Conservation (phyloP, 805 yeast genomes). For the Candida ficus region DNA sequence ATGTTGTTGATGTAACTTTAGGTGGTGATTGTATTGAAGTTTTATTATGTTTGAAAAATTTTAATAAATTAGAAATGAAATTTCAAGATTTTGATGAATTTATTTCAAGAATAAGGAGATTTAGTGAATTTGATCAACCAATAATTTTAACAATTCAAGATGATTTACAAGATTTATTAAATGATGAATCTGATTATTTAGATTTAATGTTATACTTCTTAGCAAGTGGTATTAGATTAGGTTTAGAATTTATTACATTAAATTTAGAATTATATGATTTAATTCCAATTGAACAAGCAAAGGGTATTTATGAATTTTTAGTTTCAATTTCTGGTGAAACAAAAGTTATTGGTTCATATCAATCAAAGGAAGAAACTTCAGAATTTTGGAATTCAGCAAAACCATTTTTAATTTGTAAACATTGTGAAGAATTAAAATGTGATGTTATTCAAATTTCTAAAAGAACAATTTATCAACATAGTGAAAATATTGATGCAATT, state of each 20-base stretch:
- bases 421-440: background rate
- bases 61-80: background rate
- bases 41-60: background rate
- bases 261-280: background rate
- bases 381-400: background rate
- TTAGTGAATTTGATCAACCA: background rate
- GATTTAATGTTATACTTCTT: background rate
- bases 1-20: background rate
- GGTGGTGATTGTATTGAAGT: background rate
- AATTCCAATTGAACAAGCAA: background rate
- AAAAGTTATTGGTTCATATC: background rate
- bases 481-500: conserved; percentile 1
- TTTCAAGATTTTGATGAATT: background rate
- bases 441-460: background rate
- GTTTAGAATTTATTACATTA: background rate
- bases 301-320: background rate
- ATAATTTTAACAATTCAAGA: background rate
- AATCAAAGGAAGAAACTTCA: background rate
- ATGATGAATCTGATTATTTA: background rate
- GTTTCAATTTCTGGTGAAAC: background rate
- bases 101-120: background rate
- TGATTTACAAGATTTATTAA: background rate
- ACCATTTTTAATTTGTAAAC: background rate
- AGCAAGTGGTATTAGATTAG: background rate
- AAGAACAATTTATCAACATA: background rate